phyloP scores from a whole-genome alignment of 1,284 basidiomycete genomes.

The Ustilago trichophora region DNA sequence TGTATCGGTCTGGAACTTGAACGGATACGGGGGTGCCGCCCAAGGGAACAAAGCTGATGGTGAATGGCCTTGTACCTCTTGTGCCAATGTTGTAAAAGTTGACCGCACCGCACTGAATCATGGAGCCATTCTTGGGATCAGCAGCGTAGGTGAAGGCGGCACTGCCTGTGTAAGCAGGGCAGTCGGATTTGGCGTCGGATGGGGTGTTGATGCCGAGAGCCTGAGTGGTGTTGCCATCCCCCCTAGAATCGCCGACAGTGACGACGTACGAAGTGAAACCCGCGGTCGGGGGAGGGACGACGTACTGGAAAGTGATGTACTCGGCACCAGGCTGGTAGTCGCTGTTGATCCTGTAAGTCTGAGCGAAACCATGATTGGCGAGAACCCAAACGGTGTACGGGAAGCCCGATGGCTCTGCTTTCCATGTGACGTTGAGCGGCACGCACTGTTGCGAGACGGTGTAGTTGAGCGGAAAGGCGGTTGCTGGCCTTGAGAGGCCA shows the following conservation, averaged over 20 bases:
- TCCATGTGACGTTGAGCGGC: constrained; percentile 55
- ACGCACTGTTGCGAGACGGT: constrained; percentile 48
- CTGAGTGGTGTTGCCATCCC: constrained; percentile 48
- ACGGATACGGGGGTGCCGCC: constrained; percentile 36
- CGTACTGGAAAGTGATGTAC: constrained; percentile 50
- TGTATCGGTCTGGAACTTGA: constrained; percentile 28
- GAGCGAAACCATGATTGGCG: constrained; percentile 36
- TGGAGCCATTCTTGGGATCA: constrained; percentile 33
- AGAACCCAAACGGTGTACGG: constrained; percentile 54
- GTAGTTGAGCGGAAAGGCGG: constrained; percentile 26
- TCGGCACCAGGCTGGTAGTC: constrained; percentile 41
- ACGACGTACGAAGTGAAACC: constrained; percentile 41
- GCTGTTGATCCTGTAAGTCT: constrained; percentile 41
- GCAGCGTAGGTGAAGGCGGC: constrained; percentile 40
- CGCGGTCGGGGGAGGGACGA: constrained; percentile 31
- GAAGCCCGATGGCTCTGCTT: constrained; percentile 11
- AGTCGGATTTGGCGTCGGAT: constrained; percentile 10
- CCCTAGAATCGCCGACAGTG: constrained; percentile 37
- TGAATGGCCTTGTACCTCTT: constrained; percentile 49
- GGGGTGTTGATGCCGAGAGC: constrained; percentile 30
- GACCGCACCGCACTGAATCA: constrained; percentile 47
- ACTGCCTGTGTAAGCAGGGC: constrained; percentile 36
- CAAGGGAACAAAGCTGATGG: constrained; percentile 48
- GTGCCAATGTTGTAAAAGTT: constrained; percentile 49
- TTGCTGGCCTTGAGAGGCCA: constrained; percentile 3